Percentiles rank a stretch among this genome's conserved stretches.
phyloP scores from a whole-genome alignment of 106 monocot genomes.

The Dendrobium huoshanense region DNA sequence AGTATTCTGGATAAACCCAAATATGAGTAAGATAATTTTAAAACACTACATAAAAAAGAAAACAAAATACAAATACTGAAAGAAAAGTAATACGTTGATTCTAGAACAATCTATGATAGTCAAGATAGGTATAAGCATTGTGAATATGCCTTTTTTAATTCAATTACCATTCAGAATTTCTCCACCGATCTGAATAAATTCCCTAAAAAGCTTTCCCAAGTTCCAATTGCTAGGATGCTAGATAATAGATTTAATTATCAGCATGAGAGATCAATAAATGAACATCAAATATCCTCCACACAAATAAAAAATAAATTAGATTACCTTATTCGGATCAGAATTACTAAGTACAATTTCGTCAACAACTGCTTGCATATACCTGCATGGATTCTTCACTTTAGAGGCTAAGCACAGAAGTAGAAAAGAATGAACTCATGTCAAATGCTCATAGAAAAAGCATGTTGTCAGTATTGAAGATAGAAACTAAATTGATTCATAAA shows the following conservation, averaged over 20 bases:
- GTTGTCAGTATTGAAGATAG: not conserved
- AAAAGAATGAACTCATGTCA: not conserved
- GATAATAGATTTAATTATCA: conserved; percentile 3
- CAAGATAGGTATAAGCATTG: not conserved
- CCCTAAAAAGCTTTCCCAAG: conserved; percentile 61
- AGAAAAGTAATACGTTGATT: not conserved
- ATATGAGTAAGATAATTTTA: not conserved
- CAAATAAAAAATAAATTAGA: not conserved
- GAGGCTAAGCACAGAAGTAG: not conserved
- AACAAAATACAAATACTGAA: not conserved
- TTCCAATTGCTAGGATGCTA: conserved; percentile 79
- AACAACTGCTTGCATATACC: conserved; percentile 98
- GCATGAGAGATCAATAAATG: conserved; percentile 3
- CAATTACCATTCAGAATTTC: conserved; percentile 52
- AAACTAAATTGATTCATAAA: not conserved
- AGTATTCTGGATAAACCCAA: conserved; percentile 28
- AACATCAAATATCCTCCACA: not conserved
- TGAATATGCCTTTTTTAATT: not conserved
- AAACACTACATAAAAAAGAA: not conserved
- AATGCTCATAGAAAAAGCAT: not conserved
- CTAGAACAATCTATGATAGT: not conserved
- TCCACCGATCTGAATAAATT: conserved; percentile 71
- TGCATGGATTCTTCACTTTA: conserved; percentile 17
- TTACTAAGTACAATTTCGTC: conserved; percentile 77
- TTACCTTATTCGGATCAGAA: conserved; percentile 72